A percentile compares a stretch with the other conserved stretches of the same genome.
Evolutionary conservation across 2,329 filamentous ascomycete genomes (phyloP).

Genomic region (Epichloe sibirici): DNA sequence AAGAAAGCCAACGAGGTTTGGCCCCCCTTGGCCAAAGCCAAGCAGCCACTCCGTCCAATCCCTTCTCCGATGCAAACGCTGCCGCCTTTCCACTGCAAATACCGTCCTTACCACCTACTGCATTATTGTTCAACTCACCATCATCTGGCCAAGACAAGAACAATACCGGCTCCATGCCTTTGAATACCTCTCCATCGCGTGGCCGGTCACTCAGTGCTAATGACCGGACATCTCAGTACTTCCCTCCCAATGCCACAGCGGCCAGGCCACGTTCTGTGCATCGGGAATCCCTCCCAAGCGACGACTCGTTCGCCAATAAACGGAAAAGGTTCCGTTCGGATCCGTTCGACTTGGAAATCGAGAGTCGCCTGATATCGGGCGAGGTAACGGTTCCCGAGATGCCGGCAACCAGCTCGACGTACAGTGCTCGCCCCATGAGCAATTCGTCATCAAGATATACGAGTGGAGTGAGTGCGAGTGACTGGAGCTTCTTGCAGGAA

Average conservation of each 20-base stretch:
- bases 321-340: slow-evolving; percentile 50
- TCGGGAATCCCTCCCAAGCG: slow-evolving; percentile 27
- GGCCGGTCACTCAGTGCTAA: slow-evolving; percentile 27
- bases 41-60: slow-evolving; percentile 17
- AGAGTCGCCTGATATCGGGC: slow-evolving; percentile 11
- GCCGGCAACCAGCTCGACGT: slow-evolving; percentile 25
- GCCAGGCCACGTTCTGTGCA: slow-evolving; percentile 22
- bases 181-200: slow-evolving; percentile 37
- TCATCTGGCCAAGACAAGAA: background rate
- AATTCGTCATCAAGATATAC: slow-evolving; percentile 33
- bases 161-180: slow-evolving; percentile 12
- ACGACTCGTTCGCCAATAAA: slow-evolving; percentile 31
- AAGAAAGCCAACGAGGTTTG: background rate
- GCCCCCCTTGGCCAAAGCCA: background rate
- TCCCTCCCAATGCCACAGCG: slow-evolving; percentile 18
- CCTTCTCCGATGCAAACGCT: slow-evolving; percentile 38
- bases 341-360: slow-evolving; percentile 49
- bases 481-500: slow-evolving; percentile 19
- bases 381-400: slow-evolving; percentile 10
- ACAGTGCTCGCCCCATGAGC: slow-evolving; percentile 32
- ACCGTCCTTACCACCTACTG: slow-evolving; percentile 4
- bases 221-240: slow-evolving; percentile 14
- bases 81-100: slow-evolving; percentile 15
- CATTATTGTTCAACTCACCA: background rate
- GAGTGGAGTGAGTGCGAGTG: slow-evolving; percentile 36